These are phyloP conservation scores for Lepidopterella palustris DNA, from an alignment of 495 filamentous ascomycete species.

Conservation along the genomic window DNA sequence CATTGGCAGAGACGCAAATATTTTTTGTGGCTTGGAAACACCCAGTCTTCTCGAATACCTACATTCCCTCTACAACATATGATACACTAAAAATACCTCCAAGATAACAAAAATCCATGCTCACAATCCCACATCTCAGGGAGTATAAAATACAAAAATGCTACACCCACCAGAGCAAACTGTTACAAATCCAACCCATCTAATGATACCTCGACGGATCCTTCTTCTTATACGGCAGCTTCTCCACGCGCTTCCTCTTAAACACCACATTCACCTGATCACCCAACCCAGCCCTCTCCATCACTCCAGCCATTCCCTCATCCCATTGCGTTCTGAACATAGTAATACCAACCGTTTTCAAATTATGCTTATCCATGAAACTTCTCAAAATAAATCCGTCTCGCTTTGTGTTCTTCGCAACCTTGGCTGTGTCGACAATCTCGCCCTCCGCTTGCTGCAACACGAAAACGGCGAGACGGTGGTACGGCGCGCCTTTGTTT, in stretches of 20 bases:
- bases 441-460: conserved; percentile 65
- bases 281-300: conserved; percentile 67
- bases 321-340: conserved; percentile 91
- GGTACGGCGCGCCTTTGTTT: conserved; percentile 87
- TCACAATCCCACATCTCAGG: background rate
- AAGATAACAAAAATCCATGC: background rate
- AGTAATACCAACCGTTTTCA: conserved; percentile 71
- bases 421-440: conserved; percentile 51
- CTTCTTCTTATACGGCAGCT: conserved; percentile 39
- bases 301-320: conserved; percentile 73
- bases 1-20: too few relatives aligned
- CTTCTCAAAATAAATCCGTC: conserved; percentile 65
- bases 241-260: conserved; percentile 61
- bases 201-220: conserved; percentile 33
- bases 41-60: background rate
- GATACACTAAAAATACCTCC: background rate
- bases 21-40: too few relatives aligned
- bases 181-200: background rate
- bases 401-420: conserved; percentile 50
- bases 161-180: background rate
- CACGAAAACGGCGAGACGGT: conserved; percentile 76
- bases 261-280: conserved; percentile 76
- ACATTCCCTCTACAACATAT: background rate
- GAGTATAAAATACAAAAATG: background rate
- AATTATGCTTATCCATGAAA: conserved; percentile 59